Evolutionary conservation across 257 asterid genomes (phyloP), one percentile per base, ranked within the genome.

Genomic region (Rehmannia glutinosa): DNA sequence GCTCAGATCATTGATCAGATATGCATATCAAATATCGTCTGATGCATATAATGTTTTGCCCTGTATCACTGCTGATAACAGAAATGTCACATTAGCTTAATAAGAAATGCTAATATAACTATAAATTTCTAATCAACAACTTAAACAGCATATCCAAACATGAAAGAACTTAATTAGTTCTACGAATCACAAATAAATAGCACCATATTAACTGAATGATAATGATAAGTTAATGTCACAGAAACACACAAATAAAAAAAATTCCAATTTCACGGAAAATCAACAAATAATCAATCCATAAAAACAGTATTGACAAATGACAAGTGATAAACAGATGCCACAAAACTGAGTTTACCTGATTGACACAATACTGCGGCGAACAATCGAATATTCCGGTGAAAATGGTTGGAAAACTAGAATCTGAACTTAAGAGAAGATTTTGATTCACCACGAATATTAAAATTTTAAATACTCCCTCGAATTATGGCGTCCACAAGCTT

Each of bases 401-500:
- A 66, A 52, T 19, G 50, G 63, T 61, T 42, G 64, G 63, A 51
- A 58, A 38, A 16, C 38, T 25, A 33, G 57, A 67, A 58, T 54
- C 74, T 28, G 55, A 65, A 45, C 51, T 32, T 33, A 57, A 8
- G 10, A 21, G 66, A 23, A 15, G 59, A 16, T 49, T 53, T 50
- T 62, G 30, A 53, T 25, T 67, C 64, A 28, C 11, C 38, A 69
- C 17, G 5, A 70, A 59, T 46, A 32, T 8, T 17, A 42, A 71
- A 69, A 71, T 39, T 62, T 35, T 63, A 64, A 63, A 57, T 42
- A 45, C 30, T 35, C 20, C 30, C 33, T 21, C 60, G 82, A 70
- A 73, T 80, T 80, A 73, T 38, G 73, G 77, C 72, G 59, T 54
- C 80, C 80, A 80, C 84, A 55, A 77, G 56, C 77, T 73, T 36